Conservation (phyloP, 2,329 filamentous ascomycete genomes). For the Ophiocordyceps camponoti-leonardi region DNA sequence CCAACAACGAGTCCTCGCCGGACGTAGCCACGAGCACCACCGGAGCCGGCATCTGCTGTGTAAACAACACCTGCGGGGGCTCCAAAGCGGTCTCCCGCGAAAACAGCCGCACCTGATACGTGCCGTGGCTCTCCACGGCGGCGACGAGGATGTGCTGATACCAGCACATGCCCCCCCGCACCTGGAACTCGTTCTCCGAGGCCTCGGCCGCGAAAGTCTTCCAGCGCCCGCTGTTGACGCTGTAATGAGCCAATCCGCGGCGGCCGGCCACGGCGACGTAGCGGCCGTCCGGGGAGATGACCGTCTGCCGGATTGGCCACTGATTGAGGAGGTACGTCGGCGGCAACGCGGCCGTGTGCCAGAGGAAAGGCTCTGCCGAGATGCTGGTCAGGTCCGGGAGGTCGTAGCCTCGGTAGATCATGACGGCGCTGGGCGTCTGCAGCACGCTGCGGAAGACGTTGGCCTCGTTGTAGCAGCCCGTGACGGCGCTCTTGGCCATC, state of each 20-base stretch:
- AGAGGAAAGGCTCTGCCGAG: slow-evolving; percentile 81
- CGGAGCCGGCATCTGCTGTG: slow-evolving; percentile 62
- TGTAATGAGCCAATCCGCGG: slow-evolving; percentile 87
- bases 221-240: slow-evolving; percentile 85
- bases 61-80: slow-evolving; percentile 53
- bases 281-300: slow-evolving; percentile 79
- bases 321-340: slow-evolving; percentile 73
- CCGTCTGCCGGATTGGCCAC: slow-evolving; percentile 79
- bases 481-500: slow-evolving; percentile 85
- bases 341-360: slow-evolving; percentile 83
- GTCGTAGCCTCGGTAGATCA: slow-evolving; percentile 89
- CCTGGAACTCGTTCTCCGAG: slow-evolving; percentile 78
- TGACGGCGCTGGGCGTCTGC: slow-evolving; percentile 73
- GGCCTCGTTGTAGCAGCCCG: slow-evolving; percentile 77
- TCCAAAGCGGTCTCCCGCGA: slow-evolving; percentile 73
- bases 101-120: slow-evolving; percentile 79
- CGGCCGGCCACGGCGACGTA: slow-evolving; percentile 95
- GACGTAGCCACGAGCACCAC: slow-evolving; percentile 82
- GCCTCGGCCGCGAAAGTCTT: slow-evolving; percentile 75
- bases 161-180: slow-evolving; percentile 96
- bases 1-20: slow-evolving; percentile 83
- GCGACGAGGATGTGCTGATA: slow-evolving; percentile 90
- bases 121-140: slow-evolving; percentile 70
- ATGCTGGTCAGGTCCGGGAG: slow-evolving; percentile 79
- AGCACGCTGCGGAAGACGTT: slow-evolving; percentile 82